These are phyloP conservation scores for Mycena alexandri DNA, from an alignment of 768 basidiomycete genomes.

Conservation along the genomic window DNA sequence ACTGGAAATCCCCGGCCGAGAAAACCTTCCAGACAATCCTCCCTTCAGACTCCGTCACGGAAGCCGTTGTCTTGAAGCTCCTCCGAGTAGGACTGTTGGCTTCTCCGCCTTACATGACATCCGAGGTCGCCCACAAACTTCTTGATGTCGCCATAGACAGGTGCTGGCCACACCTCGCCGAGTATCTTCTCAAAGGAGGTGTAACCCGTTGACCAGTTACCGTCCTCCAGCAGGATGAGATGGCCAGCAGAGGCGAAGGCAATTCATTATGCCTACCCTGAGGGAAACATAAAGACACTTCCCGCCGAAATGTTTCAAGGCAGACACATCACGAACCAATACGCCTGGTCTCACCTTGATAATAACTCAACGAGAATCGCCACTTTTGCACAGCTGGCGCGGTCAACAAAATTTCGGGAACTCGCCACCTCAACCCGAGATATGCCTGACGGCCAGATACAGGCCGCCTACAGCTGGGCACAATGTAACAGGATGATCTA, in stretches of 20 bases:
- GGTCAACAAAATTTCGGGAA: conserved; percentile 12
- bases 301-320: conserved; percentile 1
- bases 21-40: conserved; percentile 9
- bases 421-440: conserved; percentile 12
- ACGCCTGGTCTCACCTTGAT: conserved; percentile 1
- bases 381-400: conserved; percentile 10
- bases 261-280: conserved; percentile 4
- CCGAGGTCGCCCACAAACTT: conserved; percentile 8
- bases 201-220: conserved; percentile 6
- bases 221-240: conserved; percentile 12
- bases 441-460: conserved; percentile 2
- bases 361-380: not conserved
- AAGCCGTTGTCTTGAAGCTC: conserved; percentile 14
- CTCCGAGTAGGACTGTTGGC: conserved; percentile 9
- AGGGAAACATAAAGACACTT: not conserved
- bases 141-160: conserved; percentile 11
- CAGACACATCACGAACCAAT: conserved; percentile 7
- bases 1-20: conserved; percentile 12
- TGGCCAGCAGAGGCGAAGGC: conserved; percentile 11
- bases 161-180: conserved; percentile 11
- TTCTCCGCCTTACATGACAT: conserved; percentile 10
- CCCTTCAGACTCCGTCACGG: conserved; percentile 11
- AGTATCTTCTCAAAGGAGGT: conserved; percentile 13
- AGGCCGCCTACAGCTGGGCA: conserved; percentile 9
- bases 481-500: conserved; percentile 13